Evolutionary conservation across 805 yeast genomes (phyloP), one percentile per base, ranked within the genome.

Genomic region (Millerago galiae): DNA sequence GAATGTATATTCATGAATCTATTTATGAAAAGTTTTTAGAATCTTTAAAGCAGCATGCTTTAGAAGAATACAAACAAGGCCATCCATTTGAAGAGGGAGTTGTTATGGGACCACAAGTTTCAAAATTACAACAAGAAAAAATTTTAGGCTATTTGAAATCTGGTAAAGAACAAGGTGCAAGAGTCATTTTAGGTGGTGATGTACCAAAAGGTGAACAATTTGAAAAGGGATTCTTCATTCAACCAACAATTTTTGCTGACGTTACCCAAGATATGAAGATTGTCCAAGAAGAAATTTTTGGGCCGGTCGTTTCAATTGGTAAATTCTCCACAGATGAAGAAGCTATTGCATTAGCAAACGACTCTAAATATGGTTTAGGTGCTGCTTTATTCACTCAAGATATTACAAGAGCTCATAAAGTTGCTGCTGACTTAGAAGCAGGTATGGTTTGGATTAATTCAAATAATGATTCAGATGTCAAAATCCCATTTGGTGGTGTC

Each of bases 401-500:
- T 47, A 56, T 66, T 38, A 56, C 58, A 4, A 60, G 58, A 45
- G 72, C 72, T 1, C 70, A 67, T 51, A 51, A 48, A 13, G 56
- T 70, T 42, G 71, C 74, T 3, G 54, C 58, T n/a, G 64, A 63
- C 18, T 53, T 70, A 34, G 69, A 69, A 52, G 60, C 72, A 4
- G 75, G 75, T 44, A 71, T 71, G 68, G 72, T 77, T 35, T 77
- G 79, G 77, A 69, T 77, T 53, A 78, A 78, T 60, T 69, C 79
- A 1, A 75, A 76, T 49, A 77, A 77, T 54, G 79, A 75, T 46
- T 68, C 73, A 10, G 77, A 76, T 51, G 63, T 70, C 40, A 73
- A 73, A 58, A 65, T 75, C 47, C 86, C 86, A 41, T 81, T 81
- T 49, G 87, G 87, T 37, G 86, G 86, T 56, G 79, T 77, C 31